Conservation (phyloP, 169 alveolate species). For the Eimeria sp. region DNA sequence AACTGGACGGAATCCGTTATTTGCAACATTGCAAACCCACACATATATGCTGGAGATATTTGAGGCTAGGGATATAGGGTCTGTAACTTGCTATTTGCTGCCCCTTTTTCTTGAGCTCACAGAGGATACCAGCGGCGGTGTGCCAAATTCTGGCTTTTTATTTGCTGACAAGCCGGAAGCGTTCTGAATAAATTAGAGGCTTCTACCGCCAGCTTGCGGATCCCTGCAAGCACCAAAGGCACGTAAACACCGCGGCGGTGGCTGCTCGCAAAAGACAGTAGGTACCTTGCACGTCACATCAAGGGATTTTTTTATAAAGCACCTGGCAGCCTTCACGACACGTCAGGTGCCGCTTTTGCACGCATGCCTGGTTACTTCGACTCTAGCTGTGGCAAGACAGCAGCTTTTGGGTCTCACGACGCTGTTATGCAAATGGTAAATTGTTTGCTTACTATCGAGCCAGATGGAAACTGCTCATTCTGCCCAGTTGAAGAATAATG, state of each 20-base stretch:
- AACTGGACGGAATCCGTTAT: background rate
- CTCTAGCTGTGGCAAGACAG: background rate
- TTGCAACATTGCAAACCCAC: background rate
- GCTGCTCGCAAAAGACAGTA: background rate
- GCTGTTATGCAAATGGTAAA: background rate
- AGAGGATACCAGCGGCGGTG: background rate
- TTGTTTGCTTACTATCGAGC: background rate
- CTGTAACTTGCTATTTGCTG: background rate
- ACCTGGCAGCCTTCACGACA: background rate
- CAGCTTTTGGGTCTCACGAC: background rate
- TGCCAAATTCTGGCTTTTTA: slow-evolving; percentile 7
- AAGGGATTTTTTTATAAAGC: background rate
- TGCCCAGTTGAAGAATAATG: too few species aligned
- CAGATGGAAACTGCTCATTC: background rate
- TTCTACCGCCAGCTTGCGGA: too few species aligned
- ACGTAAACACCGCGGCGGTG: background rate
- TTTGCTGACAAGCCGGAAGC: background rate
- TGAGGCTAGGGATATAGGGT: background rate
- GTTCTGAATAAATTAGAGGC: too few species aligned
- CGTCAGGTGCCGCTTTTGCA: background rate
- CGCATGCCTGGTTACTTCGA: background rate
- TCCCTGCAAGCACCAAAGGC: too few species aligned
- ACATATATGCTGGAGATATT: background rate
- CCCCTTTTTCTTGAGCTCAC: background rate
- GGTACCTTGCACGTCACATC: background rate